These are phyloP conservation scores for Thielaviopsis musarum DNA, from an alignment of 2,329 filamentous ascomycete genomes.

Conservation along the genomic window DNA sequence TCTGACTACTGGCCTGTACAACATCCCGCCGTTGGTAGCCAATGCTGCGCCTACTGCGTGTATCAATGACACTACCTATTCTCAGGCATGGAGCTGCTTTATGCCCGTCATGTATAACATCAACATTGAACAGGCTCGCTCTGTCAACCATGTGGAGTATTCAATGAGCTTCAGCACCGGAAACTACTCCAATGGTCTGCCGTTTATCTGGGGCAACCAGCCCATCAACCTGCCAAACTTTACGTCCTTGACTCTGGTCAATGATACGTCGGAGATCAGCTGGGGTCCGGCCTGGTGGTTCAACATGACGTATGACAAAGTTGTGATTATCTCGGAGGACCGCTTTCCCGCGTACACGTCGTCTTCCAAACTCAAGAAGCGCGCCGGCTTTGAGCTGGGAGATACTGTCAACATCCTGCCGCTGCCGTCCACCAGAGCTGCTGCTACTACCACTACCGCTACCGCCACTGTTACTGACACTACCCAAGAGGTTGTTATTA, in stretches of 20 bases:
- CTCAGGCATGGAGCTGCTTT: constrained; percentile 47
- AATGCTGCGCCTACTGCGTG: constrained; percentile 36
- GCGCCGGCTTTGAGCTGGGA: constrained; percentile 5
- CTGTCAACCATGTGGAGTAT: constrained; percentile 21
- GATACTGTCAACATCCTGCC: constrained; percentile 13
- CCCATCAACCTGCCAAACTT: constrained; percentile 28
- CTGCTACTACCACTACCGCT: neutral
- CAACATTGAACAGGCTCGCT: constrained; percentile 21
- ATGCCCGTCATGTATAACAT: constrained; percentile 31
- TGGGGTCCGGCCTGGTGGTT: constrained; percentile 41
- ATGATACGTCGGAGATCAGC: constrained; percentile 29
- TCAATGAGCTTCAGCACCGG: constrained; percentile 23
- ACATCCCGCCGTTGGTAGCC: constrained; percentile 35
- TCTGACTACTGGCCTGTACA: constrained; percentile 37
- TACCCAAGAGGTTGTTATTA: neutral
- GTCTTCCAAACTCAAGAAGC: constrained; percentile 14
- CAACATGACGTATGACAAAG: constrained; percentile 36
- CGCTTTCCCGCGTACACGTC: constrained; percentile 18
- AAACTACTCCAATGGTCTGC: constrained; percentile 20
- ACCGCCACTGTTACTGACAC: constrained; percentile 5
- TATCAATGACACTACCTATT: constrained; percentile 35
- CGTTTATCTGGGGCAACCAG: constrained; percentile 37
- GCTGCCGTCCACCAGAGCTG: neutral
- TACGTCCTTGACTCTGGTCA: constrained; percentile 29
- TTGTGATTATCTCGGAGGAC: constrained; percentile 32